Evolutionary conservation across 805 yeast species (phyloP).

Genomic region (Hanseniaspora meyeri): DNA sequence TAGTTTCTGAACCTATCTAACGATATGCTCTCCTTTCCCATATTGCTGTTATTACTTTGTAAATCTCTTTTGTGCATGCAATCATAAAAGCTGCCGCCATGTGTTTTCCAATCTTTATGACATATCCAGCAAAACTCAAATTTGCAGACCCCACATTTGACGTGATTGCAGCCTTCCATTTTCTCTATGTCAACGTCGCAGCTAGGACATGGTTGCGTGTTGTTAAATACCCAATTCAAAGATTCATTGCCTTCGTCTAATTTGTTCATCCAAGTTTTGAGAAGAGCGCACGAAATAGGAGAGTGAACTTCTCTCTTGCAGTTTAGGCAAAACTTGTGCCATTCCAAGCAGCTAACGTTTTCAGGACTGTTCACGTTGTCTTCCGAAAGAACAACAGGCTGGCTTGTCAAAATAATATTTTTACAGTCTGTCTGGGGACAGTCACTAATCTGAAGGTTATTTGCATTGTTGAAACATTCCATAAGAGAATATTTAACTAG

Average conservation of each 20-base stretch:
- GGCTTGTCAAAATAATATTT: constrained; percentile 28
- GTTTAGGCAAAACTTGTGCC: constrained; percentile 64
- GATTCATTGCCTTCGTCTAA: constrained; percentile 83
- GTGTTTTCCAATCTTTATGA: constrained; percentile 58
- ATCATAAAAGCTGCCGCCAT: constrained; percentile 49
- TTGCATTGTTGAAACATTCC: constrained; percentile 33
- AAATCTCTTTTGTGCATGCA: constrained; percentile 44
- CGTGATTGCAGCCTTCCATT: constrained; percentile 95
- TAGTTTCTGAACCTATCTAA: constrained; percentile 61
- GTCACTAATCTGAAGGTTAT: constrained; percentile 34
- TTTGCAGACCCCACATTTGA: constrained; percentile 70
- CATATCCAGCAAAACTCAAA: constrained; percentile 93
- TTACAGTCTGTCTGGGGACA: constrained; percentile 81
- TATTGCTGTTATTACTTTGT: constrained; percentile 27
- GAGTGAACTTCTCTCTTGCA: constrained; percentile 68
- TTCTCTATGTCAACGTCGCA: constrained; percentile 75
- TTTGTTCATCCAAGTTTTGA: constrained; percentile 59
- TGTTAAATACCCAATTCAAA: constrained; percentile 69
- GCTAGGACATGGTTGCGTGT: constrained; percentile 78
- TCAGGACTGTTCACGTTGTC: constrained; percentile 23
- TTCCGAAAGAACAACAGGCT: constrained; percentile 17
- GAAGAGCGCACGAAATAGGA: constrained; percentile 70
- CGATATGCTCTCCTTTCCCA: constrained; percentile 23
- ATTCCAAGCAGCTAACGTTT: constrained; percentile 47
- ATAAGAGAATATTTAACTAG: constrained; percentile 42